Base-by-base conservation (phyloP, 805 yeast species). In the Candida mattraensis region DNA sequence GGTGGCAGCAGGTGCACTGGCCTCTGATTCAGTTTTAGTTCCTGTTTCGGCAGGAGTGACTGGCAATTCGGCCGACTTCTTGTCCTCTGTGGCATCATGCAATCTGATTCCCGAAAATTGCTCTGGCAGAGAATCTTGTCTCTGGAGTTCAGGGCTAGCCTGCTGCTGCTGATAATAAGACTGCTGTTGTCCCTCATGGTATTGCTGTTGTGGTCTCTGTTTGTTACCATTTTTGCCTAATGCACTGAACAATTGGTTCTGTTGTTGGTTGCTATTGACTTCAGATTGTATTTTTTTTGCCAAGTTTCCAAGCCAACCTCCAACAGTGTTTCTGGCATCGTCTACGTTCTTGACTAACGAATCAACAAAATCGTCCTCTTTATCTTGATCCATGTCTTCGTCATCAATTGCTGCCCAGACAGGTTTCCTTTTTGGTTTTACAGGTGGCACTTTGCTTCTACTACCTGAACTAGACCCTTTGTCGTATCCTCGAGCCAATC, bases 231-330 rank as follows among this genome's bases (percentile, higher is more conserved):
- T 39, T 16, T 40, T 34, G 17, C 58, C 64, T 35, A 61, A 48
- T 2, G 66, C 66, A 28, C 57, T 51, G 39, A 60, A 61, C 31
- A 61, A 43, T 33, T 50, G 56, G 14, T 39, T 40, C 39, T 46
- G 28, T 49, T 58, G 37, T 45, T 53, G 44, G 58, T 43, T 26
- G 30, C 26, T 28, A 32, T 42, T 40, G 39, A 37, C 44, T 19
- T 52, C 52, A 6, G 50, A 44, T 25, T 52, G 56, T 17, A 60
- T 47, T 50, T 69, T 74, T 64, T 77, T 78, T 20, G 80, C 72
- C 39, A 86, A 54, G 11, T 80, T 85, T 42, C 76, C 76, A 31
- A 86, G 77, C 95, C 96, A 88, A 11, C 79, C 74, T 43, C 83
- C 81, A 40, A 88, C 76, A 37, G 83, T 81, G 30, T 74, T 69